A percentile compares a stretch with the other conserved stretches of the same genome.
Conservation (phyloP, 805 yeast species). For the Maudiozyma turicensis region DNA sequence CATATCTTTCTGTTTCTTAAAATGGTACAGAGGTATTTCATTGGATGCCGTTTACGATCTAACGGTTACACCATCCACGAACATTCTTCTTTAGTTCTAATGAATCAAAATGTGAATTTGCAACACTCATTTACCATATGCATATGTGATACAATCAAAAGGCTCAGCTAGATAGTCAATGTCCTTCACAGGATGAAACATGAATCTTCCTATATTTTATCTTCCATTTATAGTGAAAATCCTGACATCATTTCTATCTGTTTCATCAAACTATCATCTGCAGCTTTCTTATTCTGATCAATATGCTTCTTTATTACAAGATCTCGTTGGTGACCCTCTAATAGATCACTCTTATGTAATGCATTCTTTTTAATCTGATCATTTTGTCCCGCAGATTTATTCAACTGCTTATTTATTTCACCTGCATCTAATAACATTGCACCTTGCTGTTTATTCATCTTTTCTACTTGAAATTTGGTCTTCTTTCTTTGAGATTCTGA, state of each 20-base stretch:
- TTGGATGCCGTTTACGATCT: no score
- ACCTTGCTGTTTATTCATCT: slow-evolving; percentile 14
- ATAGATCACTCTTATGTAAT: slow-evolving; percentile 14
- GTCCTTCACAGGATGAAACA: no score
- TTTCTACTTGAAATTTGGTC: slow-evolving; percentile 17
- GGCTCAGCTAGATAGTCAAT: no score
- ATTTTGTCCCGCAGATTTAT: background rate
- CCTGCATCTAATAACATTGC: slow-evolving; percentile 7
- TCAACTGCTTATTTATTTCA: slow-evolving; percentile 2
- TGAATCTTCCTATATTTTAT: background rate
- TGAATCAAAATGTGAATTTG: no score
- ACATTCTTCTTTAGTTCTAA: no score
- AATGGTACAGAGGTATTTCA: no score
- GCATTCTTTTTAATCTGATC: slow-evolving; percentile 2
- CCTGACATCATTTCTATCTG: slow-evolving; percentile 30
- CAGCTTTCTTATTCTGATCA: slow-evolving; percentile 17
- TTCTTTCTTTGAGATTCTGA: slow-evolving; percentile 20
- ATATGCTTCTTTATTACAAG: slow-evolving; percentile 13
- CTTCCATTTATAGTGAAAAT: slow-evolving; percentile 16
- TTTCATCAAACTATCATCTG: slow-evolving; percentile 21
- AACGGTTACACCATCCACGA: no score
- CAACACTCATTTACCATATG: no score
- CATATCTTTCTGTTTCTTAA: no score
- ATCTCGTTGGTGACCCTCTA: slow-evolving; percentile 24
- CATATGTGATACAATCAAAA: no score